Percentiles rank a stretch among this genome's conserved stretches.
Evolutionary conservation across 2,329 filamentous ascomycete genomes (phyloP).

Genomic region (Septoria petroselini): DNA sequence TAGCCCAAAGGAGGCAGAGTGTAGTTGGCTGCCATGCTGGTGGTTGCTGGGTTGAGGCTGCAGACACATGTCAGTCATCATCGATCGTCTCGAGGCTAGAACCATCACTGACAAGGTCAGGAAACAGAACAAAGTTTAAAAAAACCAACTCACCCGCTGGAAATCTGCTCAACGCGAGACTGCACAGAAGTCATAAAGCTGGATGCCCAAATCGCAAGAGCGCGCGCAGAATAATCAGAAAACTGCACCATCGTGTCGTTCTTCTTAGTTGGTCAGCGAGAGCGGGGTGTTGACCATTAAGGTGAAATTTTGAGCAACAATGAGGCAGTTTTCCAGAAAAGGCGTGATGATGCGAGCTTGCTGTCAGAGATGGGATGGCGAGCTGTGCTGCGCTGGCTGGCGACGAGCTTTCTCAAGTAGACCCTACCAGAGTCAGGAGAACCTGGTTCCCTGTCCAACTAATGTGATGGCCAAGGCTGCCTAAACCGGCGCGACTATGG

Average conservation of each 20-base stretch:
- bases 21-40: slow-evolving; percentile 28
- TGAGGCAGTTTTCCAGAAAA: slow-evolving; percentile 24
- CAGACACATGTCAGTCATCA: not conserved
- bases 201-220: slow-evolving; percentile 21
- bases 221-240: slow-evolving; percentile 30
- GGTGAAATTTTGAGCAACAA: slow-evolving; percentile 25
- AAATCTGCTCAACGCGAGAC: slow-evolving; percentile 26
- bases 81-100: not conserved
- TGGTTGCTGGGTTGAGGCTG: slow-evolving; percentile 22
- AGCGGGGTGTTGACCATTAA: slow-evolving; percentile 21
- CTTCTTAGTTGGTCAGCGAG: slow-evolving; percentile 12
- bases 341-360: not conserved
- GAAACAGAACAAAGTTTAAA: too few relatives aligned
- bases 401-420: too few relatives aligned
- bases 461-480: too few relatives aligned
- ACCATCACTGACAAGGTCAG: not conserved
- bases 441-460: too few relatives aligned
- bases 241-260: slow-evolving; percentile 26
- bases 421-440: too few relatives aligned
- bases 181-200: slow-evolving; percentile 32
- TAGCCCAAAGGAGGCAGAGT: slow-evolving; percentile 34
- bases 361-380: too few relatives aligned
- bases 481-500: too few relatives aligned
- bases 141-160: not conserved
- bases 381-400: too few relatives aligned